Evolutionary conservation across 306 rosid species (phyloP), one percentile per base, ranked within the genome.

Genomic region (Malus sylvestris): DNA sequence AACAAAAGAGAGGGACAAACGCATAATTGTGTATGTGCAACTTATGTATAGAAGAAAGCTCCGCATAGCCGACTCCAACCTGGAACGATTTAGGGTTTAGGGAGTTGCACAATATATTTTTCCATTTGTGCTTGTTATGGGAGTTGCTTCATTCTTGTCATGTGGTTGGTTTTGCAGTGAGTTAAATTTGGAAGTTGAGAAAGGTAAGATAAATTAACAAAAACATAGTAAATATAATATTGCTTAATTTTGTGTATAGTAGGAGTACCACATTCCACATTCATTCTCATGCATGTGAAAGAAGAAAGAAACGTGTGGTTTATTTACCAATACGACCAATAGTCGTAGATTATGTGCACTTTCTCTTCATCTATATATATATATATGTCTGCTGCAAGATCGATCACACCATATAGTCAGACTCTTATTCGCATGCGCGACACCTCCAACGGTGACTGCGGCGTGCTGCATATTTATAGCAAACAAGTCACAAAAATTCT

Each of bases 341-440:
- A 27, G 44, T 35, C 19, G 2, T 51, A 19, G 42, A 32, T 32
- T 30, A 2, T 8, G 42, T 29, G 11, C 22, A 30, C 40, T 30
- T 64, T 29, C 42, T 63, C 68, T 32, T 63, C 68, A 30, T 16
- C 22, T 63, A 35, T 35, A 35, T 35, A 35, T 35, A 35, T 46
- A 46, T 16, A 49, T 71, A 52, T 70, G 38, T 72, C 35, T 72
- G 67, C 52, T 35, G 25, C 52, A 9, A 57, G 27, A 27, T 27
- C 27, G 57, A 73, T 15, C 57, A 23, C 40, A 16, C 45, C 29
- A 10, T 22, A n/a, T 22, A 44, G 53, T 72, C 76, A 59, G 42
- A 40, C 3, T 38, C 57, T 59, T 59, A 70, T 29, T 46, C 42
- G 89, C 91, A 88, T 88, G 89, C 91, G 87, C 86, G 87, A 88